Conservation (phyloP, 306 rosid species). For the Rosa lucieae region DNA sequence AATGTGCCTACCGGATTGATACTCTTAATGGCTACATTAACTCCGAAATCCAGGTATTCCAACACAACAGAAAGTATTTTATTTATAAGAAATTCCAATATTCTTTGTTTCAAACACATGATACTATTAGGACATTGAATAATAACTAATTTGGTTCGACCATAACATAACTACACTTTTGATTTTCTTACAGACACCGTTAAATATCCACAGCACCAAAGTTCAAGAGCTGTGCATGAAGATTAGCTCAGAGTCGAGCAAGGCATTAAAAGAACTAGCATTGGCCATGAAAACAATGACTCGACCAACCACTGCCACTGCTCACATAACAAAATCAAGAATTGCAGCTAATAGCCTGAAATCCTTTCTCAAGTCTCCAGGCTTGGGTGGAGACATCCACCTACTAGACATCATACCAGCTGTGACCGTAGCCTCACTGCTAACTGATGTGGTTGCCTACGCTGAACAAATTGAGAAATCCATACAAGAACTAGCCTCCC, state of each 20-base stretch:
- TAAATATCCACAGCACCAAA: conserved; percentile 28
- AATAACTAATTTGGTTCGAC: background rate
- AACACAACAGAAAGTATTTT: background rate
- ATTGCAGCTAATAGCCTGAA: conserved; percentile 25
- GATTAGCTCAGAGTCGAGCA: conserved; percentile 40
- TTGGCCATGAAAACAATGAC: conserved; percentile 31
- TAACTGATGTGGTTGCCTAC: conserved; percentile 2
- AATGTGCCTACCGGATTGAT: conserved; percentile 51
- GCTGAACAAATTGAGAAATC: conserved; percentile 12
- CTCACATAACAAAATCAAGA: conserved; percentile 32
- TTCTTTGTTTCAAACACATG: background rate
- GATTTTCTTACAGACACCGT: conserved; percentile 17
- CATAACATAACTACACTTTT: background rate
- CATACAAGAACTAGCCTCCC: conserved; percentile 11
- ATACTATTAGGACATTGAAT: background rate
- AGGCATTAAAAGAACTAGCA: conserved; percentile 37
- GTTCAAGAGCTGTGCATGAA: conserved; percentile 41
- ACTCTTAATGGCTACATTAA: conserved; percentile 40
- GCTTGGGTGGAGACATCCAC: conserved; percentile 20
- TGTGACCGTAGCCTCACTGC: conserved; percentile 26
- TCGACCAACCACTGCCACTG: conserved; percentile 21
- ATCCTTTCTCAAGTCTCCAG: conserved; percentile 19
- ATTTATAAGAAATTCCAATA: background rate
- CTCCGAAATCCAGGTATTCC: conserved; percentile 26
- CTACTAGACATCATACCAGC: conserved; percentile 31